Base-by-base conservation (phyloP, 495 filamentous ascomycete genomes). In the Podospora appendiculata region DNA sequence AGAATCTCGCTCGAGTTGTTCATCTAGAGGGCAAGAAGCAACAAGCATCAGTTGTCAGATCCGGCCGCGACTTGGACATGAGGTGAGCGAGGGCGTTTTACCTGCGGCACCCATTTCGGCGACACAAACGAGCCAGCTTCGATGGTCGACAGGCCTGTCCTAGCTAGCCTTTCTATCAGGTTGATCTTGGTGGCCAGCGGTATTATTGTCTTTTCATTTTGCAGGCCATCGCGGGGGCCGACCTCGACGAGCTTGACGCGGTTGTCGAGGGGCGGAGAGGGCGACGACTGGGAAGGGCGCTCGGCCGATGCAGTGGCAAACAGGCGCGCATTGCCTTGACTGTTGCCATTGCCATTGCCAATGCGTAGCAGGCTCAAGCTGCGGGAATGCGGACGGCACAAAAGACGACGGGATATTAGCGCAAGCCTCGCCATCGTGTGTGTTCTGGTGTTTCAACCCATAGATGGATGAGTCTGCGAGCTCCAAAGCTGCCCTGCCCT, bases 61-160 rank as follows among this genome's bases (percentile, higher is more conserved):
- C 8, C 11, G 50, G 52, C 61, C 56, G 12, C 19, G 18, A 35
- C 32, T 38, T 10, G 41, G 36, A n/a, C 17, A 42, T 16, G 32
- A 33, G 36, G 44, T 14, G 36, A 12, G 41, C 25, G 40, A 13
- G 52, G 16, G 35, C 56, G 69, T 49, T 66, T 49, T 66, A 93
- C 90, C 79, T 96, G 94, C 32, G 93, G 93, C 17, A 96, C 90
- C 93, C 93, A 97, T 87, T 95, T 96, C 8, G 90, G 91, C 47
- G 87, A 79, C 8, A 97, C 92, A 66, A 98, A 98, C 3, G 89
- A 90, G 2, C 93, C 93, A 18, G 93, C 93, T 68, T 98, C 93
- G 56, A 98, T 96, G 42, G 85, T 87, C 4, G 77, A 79, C 17
- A 98, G 72, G 0, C 93, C 93, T 0, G 92, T 93, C 59, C 80